These are phyloP conservation scores for Violaceomyces palustris DNA, from an alignment of 1,284 basidiomycete genomes.

Conservation along the genomic window DNA sequence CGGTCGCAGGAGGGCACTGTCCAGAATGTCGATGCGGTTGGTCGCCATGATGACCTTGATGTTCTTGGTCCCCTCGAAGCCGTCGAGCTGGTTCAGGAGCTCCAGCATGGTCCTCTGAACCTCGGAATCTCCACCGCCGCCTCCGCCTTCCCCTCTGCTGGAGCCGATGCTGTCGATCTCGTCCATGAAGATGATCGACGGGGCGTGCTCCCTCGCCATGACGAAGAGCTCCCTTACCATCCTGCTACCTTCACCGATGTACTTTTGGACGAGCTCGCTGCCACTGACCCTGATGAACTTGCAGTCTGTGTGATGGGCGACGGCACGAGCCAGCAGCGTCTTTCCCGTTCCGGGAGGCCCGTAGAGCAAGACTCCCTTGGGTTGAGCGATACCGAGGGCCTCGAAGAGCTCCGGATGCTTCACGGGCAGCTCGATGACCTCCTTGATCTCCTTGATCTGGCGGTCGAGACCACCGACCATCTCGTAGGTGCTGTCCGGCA, in stretches of 20 bases:
- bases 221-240: conserved; percentile 82
- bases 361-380: conserved; percentile 61
- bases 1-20: conserved; percentile 86
- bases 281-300: conserved; percentile 95
- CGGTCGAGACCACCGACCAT: conserved; percentile 98
- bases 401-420: conserved; percentile 98
- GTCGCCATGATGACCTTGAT: conserved; percentile 99
- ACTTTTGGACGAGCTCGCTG: conserved; percentile 94
- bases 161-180: conserved; percentile 98
- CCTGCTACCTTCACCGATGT: conserved; percentile 91
- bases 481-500: conserved; percentile 97
- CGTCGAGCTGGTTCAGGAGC: conserved; percentile 91
- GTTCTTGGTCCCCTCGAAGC: conserved; percentile 95
- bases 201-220: conserved; percentile 96
- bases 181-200: conserved; percentile 99
- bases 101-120: conserved; percentile 98
- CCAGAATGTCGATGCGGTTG: conserved; percentile 96
- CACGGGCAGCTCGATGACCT: conserved; percentile 96
- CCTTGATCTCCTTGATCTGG: conserved; percentile 99
- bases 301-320: conserved; percentile 86
- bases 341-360: conserved; percentile 52
- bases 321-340: conserved; percentile 50
- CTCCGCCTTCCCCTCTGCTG: conserved; percentile 78
- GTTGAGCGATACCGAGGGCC: conserved; percentile 90
- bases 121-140: conserved; percentile 76